Base-by-base conservation (phyloP, 2,329 filamentous ascomycete genomes). In the Lecanosticta acicola region DNA sequence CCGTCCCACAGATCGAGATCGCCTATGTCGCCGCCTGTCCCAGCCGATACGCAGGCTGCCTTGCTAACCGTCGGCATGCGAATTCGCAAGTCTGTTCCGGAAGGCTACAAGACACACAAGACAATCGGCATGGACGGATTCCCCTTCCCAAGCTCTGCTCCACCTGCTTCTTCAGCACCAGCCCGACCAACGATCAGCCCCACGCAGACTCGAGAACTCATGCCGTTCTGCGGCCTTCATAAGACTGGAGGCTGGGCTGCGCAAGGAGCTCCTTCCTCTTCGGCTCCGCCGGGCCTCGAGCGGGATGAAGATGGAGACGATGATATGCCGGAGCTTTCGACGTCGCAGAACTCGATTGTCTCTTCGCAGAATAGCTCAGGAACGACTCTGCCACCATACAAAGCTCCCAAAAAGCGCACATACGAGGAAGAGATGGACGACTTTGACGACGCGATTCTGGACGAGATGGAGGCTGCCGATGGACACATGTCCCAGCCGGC, bases 1-100 rank as follows among this genome's bases (percentile, higher is more conserved):
- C n/a, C n/a, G 5, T 26, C 16, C n/a, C 34, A 33, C 3, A 38
- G 35, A 38, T 24, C 42, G 24, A 33, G 19, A 29, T 50, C 52
- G 14, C 46, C 57, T 17, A 51, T 63, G n/a, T 60, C 71, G 13
- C 79, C 80, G 3, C 58, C 65, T 3, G 72, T 90, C 11, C 81
- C 87, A 1, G 67, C 75, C 18, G 74, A 74, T 5, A 75, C 94
- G 24, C 87, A 95, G 67, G 77, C 89, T 29, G 85, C 85, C 51
- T 81, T 97, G n/a, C 75, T 96, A 34, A 87, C 78, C 59, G 91
- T 97, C 54, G 91, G 91, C 59, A 96, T 96, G 89, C 84, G 91
- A 18, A 78, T 97, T 41, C 85, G 91, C 63, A 97, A 97, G 71
- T 86, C 86, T 9, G 85, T 97, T 5, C 85, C 88, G 0, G 90